Percentiles rank a stretch among this genome's conserved stretches.
These are phyloP conservation scores for Stylonectria norvegica DNA, from an alignment of 2,329 filamentous ascomycete genomes.

Conservation along the genomic window DNA sequence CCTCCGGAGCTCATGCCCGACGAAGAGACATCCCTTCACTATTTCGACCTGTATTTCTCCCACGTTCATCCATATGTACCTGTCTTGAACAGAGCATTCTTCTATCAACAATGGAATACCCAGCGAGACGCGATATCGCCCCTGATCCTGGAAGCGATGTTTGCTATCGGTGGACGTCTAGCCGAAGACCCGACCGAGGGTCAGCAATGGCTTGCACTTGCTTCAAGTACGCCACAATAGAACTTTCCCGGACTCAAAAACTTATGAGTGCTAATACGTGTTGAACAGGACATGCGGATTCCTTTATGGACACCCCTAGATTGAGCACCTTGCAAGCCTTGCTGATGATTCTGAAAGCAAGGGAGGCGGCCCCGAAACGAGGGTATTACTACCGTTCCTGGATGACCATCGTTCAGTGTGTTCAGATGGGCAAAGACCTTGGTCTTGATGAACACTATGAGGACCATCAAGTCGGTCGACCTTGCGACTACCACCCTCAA, in stretches of 20 bases:
- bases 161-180: constrained; percentile 81
- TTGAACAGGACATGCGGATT: constrained; percentile 83
- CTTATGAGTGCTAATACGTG: too few relatives aligned
- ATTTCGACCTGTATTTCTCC: constrained; percentile 86
- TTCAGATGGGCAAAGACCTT: constrained; percentile 89
- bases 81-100: constrained; percentile 74
- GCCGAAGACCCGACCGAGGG: constrained; percentile 81
- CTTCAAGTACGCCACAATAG: constrained; percentile 70
- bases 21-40: constrained; percentile 75
- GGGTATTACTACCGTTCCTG: constrained; percentile 97
- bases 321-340: constrained; percentile 90
- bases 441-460: constrained; percentile 84
- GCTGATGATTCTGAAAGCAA: constrained; percentile 81
- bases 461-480: constrained; percentile 67
- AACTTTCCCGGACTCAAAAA: too few relatives aligned
- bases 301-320: constrained; percentile 88
- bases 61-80: constrained; percentile 92
- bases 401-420: constrained; percentile 90
- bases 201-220: constrained; percentile 88
- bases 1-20: constrained; percentile 90
- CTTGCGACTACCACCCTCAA: constrained; percentile 64
- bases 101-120: constrained; percentile 87
- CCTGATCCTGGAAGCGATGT: constrained; percentile 82
- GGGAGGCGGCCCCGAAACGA: constrained; percentile 85
- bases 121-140: constrained; percentile 84